A percentile compares a stretch with the other conserved stretches of the same genome.
Evolutionary conservation across 345 rosid genomes (phyloP).

Genomic region (Ailanthus altissimus): DNA sequence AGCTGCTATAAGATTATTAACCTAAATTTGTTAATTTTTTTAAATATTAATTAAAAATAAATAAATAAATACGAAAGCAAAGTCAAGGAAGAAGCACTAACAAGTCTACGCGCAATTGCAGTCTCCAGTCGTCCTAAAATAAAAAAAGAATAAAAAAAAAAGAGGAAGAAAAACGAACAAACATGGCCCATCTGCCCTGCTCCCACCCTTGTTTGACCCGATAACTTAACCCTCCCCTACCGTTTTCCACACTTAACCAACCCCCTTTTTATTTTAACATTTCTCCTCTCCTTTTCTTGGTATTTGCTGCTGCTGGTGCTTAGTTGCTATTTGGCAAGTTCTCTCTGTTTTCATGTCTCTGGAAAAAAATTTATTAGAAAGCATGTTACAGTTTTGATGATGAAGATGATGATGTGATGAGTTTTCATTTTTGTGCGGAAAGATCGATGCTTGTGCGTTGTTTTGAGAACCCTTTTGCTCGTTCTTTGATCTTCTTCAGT

Average conservation of each 20-base stretch:
- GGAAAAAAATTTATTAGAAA: slow-evolving; percentile 15
- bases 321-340: not conserved
- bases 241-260: slow-evolving; percentile 5
- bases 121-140: slow-evolving; percentile 25
- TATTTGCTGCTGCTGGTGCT: not conserved
- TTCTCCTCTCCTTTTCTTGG: not conserved
- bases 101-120: slow-evolving; percentile 21
- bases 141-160: not conserved
- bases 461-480: slow-evolving; percentile 10
- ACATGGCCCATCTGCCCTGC: too few species aligned
- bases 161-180: too few species aligned
- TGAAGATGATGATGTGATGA: not conserved
- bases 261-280: not conserved
- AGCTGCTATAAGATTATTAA: too few species aligned
- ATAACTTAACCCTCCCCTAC: slow-evolving; percentile 6
- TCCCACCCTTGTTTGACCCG: slow-evolving; percentile 30
- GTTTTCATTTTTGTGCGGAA: slow-evolving; percentile 14
- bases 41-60: too few species aligned
- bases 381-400: not conserved
- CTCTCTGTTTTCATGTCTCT: not conserved
- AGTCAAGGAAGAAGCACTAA: slow-evolving; percentile 15
- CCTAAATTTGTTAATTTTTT: too few species aligned
- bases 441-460: slow-evolving; percentile 19
- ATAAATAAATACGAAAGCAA: too few species aligned
- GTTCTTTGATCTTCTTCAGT: slow-evolving; percentile 27